Evolutionary conservation across 169 alveolate species (phyloP).

Genomic region (Eimeria maxima): DNA sequence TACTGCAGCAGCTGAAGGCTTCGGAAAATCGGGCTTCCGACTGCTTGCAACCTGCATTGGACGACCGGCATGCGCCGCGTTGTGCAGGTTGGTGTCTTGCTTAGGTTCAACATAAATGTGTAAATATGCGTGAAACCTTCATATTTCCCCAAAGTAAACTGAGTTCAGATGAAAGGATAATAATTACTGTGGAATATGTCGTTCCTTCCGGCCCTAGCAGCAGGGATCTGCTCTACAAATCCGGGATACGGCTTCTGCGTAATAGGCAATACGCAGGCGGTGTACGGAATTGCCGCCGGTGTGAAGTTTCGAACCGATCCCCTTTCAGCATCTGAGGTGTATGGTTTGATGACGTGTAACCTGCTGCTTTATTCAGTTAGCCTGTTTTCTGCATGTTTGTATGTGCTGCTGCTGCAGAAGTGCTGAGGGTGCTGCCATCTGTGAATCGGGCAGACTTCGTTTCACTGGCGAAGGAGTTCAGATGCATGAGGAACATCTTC

Average conservation of each 20-base stretch:
- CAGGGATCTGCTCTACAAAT: too few species aligned
- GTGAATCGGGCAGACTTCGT: constrained; percentile 83
- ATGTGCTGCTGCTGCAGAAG: constrained; percentile 74
- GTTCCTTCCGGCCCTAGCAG: too few species aligned
- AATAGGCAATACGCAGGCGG: too few species aligned
- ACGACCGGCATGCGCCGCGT: constrained; percentile 64
- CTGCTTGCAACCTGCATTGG: constrained; percentile 69
- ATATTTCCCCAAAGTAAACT: too few species aligned
- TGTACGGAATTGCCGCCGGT: too few species aligned
- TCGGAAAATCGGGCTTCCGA: constrained; percentile 83
- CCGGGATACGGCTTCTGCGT: too few species aligned
- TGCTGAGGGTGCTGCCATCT: constrained; percentile 83
- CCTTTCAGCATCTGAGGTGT: background rate
- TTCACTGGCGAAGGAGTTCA: constrained; percentile 82
- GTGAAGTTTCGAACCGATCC: too few species aligned
- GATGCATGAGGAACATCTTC: constrained; percentile 80
- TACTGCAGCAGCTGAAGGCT: constrained; percentile 83
- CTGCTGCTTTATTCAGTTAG: background rate
- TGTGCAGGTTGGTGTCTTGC: constrained; percentile 46
- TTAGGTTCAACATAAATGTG: background rate
- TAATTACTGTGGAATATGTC: too few species aligned
- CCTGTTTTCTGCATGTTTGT: constrained; percentile 6
- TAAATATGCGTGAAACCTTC: too few species aligned
- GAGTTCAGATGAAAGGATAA: too few species aligned
- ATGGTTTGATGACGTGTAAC: background rate